Base-by-base conservation (phyloP, 1,284 basidiomycete genomes). In the Amylostereum chailletii region DNA sequence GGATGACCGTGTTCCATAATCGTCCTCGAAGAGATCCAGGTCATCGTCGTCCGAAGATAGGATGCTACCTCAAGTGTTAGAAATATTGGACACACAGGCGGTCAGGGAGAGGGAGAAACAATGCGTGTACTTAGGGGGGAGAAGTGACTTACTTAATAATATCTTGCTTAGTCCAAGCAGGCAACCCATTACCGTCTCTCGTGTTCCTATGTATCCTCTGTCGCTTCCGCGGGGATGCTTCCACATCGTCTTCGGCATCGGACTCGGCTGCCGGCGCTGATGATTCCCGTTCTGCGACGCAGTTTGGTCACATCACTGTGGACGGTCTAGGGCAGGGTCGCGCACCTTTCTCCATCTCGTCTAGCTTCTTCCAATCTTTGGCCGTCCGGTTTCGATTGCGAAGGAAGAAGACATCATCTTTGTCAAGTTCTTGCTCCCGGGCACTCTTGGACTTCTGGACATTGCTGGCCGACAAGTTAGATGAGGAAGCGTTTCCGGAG, bases 321-420 rank as follows among this genome's bases (percentile, higher is more conserved):
- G 31, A 50, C 40, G 10, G 19, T 19, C 19, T 19, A 19, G 19
- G 19, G 19, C 19, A 19, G 19, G 19, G 19, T 19, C 19, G 52
- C 70, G 51, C 54, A 83, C 82, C 72, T 60, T 75, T 76, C 41
- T 71, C 71, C 7, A 72, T 62, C 56, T 75, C 65, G 33, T 77
- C 72, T 42, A 86, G 60, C 49, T 71, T 71, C 58, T 69, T 76
- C 84, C 83, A 87, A 3, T 69, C 66, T 45, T 73, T 67, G 5
- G 68, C 62, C 2, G 76, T 75, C 47, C 79, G 70, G 51, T 72
- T 71, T 37, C 65, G 68, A 57, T 86, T 86, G 45, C 75, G 72
- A 55, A 85, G 73, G 57, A 88, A 88, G 59, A 77, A 67, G 9
- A 74, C 76, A 60, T 88, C 83, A 49, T 77, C 76, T 48, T 84